These are phyloP conservation scores for Pseudonitzschia multistriata DNA, from an alignment of 108 stramenopile species.

Conservation along the genomic window DNA sequence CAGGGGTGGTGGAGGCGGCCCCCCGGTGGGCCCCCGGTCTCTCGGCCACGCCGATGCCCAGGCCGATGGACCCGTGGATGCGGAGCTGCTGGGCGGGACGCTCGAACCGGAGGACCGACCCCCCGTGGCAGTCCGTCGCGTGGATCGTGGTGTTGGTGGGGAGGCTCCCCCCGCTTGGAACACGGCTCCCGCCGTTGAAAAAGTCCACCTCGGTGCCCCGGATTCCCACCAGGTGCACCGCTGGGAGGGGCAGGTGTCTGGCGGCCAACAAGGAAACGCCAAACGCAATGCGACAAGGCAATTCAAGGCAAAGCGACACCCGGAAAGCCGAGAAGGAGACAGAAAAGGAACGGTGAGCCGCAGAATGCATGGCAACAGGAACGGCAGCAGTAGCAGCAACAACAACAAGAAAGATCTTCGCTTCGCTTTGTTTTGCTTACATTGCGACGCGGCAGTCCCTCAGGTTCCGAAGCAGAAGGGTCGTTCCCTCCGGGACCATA, in stretches of 20 bases:
- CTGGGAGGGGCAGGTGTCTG: constrained; percentile 9
- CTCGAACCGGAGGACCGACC: not conserved
- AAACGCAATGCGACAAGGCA: not conserved
- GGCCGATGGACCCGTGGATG: constrained; percentile 30
- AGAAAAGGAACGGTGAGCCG: not conserved
- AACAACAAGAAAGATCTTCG: not conserved
- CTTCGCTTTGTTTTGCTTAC: not conserved
- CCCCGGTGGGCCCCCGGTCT: not conserved
- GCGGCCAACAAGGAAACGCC: too few species aligned
- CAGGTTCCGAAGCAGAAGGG: constrained; percentile 14
- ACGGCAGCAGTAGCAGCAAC: constrained; percentile 6
- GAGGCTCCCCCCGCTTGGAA: too few species aligned
- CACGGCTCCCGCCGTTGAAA: not conserved
- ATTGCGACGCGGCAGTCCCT: constrained; percentile 9
- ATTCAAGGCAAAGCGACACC: not conserved
- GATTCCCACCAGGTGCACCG: constrained; percentile 11
- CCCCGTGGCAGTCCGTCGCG: constrained; percentile 28
- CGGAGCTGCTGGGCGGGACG: constrained; percentile 41
- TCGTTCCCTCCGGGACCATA: not conserved
- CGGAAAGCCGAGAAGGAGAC: too few species aligned
- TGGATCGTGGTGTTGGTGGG: constrained; percentile 26
- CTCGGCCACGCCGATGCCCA: not conserved
- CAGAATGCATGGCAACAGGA: not conserved
- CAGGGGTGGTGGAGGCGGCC: not conserved
- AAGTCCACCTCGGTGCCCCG: not conserved